Percentiles rank a stretch among this genome's conserved stretches.
phyloP scores from a whole-genome alignment of 257 asterid genomes.

The Solanum peruvianum region DNA sequence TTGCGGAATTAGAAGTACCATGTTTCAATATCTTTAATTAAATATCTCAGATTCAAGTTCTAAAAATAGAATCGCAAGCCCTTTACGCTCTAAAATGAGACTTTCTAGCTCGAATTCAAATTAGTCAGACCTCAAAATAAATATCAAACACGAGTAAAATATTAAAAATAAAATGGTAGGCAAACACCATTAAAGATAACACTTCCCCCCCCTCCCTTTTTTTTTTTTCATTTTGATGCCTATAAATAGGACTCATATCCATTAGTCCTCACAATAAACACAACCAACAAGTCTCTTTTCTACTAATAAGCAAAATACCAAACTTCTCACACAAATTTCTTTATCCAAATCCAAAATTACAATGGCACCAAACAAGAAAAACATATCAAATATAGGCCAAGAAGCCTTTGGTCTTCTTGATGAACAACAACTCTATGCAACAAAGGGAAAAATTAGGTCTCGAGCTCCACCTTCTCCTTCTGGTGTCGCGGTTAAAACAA shows the following conservation, averaged over 20 bases:
- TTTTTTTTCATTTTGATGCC: neutral
- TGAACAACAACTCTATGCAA: neutral
- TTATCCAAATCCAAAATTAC: neutral
- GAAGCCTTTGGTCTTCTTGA: neutral
- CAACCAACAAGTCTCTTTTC: neutral
- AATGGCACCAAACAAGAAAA: neutral
- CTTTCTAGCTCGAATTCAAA: neutral
- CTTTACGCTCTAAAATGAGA: neutral
- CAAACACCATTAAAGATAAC: neutral
- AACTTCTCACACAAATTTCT: no score
- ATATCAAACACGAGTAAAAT: neutral
- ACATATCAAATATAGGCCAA: neutral
- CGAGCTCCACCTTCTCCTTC: neutral
- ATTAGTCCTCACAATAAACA: neutral
- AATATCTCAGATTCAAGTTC: accelerated
- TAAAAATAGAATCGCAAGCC: neutral
- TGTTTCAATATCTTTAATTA: neutral
- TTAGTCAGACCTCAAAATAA: neutral
- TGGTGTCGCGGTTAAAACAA: neutral
- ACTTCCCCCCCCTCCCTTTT: accelerated
- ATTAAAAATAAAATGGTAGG: neutral
- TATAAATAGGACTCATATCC: neutral
- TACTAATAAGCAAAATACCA: neutral
- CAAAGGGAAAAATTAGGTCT: neutral
- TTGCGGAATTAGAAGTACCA: neutral